Evolutionary conservation across 495 filamentous ascomycete species (phyloP), one percentile per base, ranked within the genome.

Genomic region (Durotheca rogersii): DNA sequence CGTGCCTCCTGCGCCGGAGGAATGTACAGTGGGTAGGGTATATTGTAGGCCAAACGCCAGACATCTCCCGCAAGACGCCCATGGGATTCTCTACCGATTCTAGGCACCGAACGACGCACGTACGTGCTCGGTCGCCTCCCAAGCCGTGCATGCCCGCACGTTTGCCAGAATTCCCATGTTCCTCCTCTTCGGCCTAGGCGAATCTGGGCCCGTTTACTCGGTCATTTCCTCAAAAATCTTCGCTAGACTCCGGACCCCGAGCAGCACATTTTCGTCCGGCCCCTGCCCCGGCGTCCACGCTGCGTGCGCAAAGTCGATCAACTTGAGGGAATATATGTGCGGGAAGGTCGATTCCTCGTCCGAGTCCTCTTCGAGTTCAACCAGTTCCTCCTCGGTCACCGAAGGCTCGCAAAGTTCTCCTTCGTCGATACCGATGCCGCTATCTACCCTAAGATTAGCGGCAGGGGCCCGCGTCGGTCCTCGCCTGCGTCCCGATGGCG

Each of bases 301-400:
- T 14, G 93, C 92, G 71, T 98, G 93, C 15, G 93, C 93, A 73
- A 98, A 98, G 68, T 98, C 93, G 53, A 98, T 97, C 56, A 98
- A 70, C 63, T 94, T 93, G 45, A 96, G 75, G 25, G 80, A 79
- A 63, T 87, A 88, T 15, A 94, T 83, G 58, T 83, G 83, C 0
- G 88, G 89, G 14, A 79, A 65, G n/a, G 75, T 72, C 3, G 81
- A 75, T 37, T 86, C 72, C 10, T 82, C 85, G 0, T 86, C 86
- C 1, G 85, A 84, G 9, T 85, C 83, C 0, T 85, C 82, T 0
- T 79, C 81, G 0, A 73, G 67, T 0, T 76, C 76, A 10, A 68
- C 68, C 23, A 67, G 50, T 10, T 60, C 58, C 17, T 48, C 52
- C 19, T n/a, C n/a, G n/a, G 36, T 52, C 32, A 20, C 43, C 42